phyloP scores from a whole-genome alignment of 768 basidiomycete genomes.

The Russula olivacea region DNA sequence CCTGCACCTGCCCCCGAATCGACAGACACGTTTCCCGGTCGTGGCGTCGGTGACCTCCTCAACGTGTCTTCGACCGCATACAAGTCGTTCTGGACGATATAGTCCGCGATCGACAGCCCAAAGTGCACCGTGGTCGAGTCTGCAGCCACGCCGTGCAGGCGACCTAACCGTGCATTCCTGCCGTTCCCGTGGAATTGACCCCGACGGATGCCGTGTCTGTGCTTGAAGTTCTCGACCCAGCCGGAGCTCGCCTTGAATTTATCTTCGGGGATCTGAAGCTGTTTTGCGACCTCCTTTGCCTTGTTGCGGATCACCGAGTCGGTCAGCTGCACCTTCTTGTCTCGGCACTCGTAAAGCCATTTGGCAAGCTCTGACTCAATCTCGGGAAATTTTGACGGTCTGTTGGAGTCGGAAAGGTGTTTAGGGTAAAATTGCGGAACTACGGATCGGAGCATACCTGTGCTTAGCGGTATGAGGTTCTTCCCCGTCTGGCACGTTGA shows the following conservation, averaged over 20 bases:
- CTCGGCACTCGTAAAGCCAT: conserved; percentile 54
- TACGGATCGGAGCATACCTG: conserved; percentile 40
- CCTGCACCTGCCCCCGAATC: conserved; percentile 9
- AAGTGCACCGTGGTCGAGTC: conserved; percentile 16
- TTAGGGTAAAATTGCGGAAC: conserved; percentile 5
- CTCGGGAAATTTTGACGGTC: conserved; percentile 76
- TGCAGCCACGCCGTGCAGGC: conserved; percentile 6
- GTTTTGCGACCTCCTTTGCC: conserved; percentile 60
- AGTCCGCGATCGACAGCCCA: conserved; percentile 23
- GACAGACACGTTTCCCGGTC: conserved; percentile 16
- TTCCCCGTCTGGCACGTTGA: conserved; percentile 57
- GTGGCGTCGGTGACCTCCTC: conserved; percentile 22
- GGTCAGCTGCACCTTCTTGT: conserved; percentile 45
- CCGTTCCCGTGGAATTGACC: conserved; percentile 50
- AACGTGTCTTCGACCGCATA: conserved; percentile 22
- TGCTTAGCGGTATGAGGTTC: conserved; percentile 60
- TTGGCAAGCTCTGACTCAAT: conserved; percentile 60
- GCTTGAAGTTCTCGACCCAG: conserved; percentile 91
- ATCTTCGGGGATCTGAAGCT: conserved; percentile 53
- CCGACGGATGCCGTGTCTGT: conserved; percentile 66
- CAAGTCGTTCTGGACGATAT: conserved; percentile 17
- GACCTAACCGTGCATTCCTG: conserved; percentile 27
- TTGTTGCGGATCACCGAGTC: conserved; percentile 61
- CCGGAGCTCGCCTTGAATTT: conserved; percentile 89
- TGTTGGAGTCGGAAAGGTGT: conserved; percentile 29